A percentile compares a stretch with the other conserved stretches of the same genome.
These are phyloP conservation scores for Aureobasidium subglaciale DNA, from an alignment of 2,329 filamentous ascomycete genomes.

Conservation along the genomic window DNA sequence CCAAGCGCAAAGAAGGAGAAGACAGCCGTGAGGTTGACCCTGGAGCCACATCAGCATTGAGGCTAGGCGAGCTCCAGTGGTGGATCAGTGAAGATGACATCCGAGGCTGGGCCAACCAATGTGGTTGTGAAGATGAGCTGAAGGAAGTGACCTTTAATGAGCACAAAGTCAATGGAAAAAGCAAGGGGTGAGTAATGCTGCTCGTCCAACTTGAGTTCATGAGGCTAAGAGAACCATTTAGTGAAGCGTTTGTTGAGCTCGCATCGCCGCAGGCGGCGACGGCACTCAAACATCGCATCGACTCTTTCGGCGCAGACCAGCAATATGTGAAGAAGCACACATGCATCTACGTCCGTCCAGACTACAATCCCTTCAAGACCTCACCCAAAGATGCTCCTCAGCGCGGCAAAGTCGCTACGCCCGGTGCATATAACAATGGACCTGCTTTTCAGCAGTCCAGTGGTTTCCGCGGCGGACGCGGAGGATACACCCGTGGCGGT, in stretches of 20 bases:
- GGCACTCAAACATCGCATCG: constrained; percentile 74
- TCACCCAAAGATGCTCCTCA: constrained; percentile 79
- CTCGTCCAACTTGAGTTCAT: constrained; percentile 1
- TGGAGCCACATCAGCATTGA: constrained; percentile 61
- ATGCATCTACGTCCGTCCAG: constrained; percentile 68
- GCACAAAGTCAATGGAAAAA: constrained; percentile 98
- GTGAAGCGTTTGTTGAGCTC: constrained; percentile 79
- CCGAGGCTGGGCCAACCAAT: constrained; percentile 73
- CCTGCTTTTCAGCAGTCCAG: constrained; percentile 44
- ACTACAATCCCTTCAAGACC: constrained; percentile 81
- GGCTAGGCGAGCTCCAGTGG: constrained; percentile 89
- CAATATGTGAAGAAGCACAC: constrained; percentile 57
- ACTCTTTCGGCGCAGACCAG: constrained; percentile 54
- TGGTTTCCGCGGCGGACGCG: constrained; percentile 35
- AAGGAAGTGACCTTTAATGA: constrained; percentile 95
- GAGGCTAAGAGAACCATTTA: constrained; percentile 23
- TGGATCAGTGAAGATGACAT: constrained; percentile 96
- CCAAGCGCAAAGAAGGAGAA: constrained; percentile 55
- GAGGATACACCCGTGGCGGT: constrained; percentile 25
- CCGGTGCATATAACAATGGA: constrained; percentile 44
- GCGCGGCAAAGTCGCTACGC: constrained; percentile 46
- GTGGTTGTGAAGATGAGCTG: constrained; percentile 74
- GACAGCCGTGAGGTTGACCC: constrained; percentile 47
- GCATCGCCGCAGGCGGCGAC: constrained; percentile 75
- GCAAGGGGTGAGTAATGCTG: constrained; percentile 72